phyloP scores from a whole-genome alignment of 352 stramenopile genomes.

The Phytophthora sansomeana region DNA sequence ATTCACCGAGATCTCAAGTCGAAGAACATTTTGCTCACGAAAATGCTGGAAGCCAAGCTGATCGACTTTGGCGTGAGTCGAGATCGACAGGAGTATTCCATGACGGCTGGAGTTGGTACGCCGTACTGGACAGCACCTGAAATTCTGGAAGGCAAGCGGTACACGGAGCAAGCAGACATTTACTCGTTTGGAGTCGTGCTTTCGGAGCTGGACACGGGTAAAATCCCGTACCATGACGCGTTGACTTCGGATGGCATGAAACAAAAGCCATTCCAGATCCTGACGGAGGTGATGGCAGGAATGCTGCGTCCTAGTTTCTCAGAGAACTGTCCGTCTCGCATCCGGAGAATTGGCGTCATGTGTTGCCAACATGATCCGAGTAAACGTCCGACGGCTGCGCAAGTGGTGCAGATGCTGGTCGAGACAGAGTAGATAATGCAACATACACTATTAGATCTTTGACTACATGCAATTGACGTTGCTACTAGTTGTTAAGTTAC shows the following conservation, averaged over 20 bases:
- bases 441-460: not conserved
- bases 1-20: slow-evolving; percentile 51
- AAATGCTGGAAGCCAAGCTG: slow-evolving; percentile 62
- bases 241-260: slow-evolving; percentile 34
- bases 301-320: slow-evolving; percentile 56
- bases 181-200: slow-evolving; percentile 55
- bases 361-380: slow-evolving; percentile 53
- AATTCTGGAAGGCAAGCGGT: slow-evolving; percentile 34
- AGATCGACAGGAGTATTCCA: slow-evolving; percentile 31
- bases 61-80: slow-evolving; percentile 51
- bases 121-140: slow-evolving; percentile 49
- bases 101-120: slow-evolving; percentile 36
- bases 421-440: slow-evolving; percentile 1
- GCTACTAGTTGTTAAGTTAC: not conserved
- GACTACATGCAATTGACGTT: not conserved
- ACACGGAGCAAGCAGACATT: slow-evolving; percentile 46
- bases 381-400: slow-evolving; percentile 37
- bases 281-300: slow-evolving; percentile 47
- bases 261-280: slow-evolving; percentile 49
- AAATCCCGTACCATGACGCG: slow-evolving; percentile 43
- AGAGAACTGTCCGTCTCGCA: slow-evolving; percentile 44
- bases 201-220: slow-evolving; percentile 41
- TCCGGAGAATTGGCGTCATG: slow-evolving; percentile 43
- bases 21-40: slow-evolving; percentile 78
- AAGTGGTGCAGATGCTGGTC: slow-evolving; percentile 25